These are phyloP conservation scores for Cladosporium sp. DNA, from an alignment of 2,329 filamentous ascomycete species.

Conservation along the genomic window DNA sequence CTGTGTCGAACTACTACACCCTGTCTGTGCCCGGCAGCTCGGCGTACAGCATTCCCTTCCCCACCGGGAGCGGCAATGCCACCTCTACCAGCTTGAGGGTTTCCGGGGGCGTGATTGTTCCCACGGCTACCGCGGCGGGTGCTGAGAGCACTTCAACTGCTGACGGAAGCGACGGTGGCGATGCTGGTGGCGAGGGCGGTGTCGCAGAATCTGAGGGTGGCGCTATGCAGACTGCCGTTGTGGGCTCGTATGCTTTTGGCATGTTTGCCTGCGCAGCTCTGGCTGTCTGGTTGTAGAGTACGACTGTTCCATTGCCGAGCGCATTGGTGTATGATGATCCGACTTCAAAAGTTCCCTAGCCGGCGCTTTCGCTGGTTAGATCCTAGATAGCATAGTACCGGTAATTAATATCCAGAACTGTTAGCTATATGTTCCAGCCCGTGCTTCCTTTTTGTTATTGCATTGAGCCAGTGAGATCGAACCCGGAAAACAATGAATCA, in stretches of 20 bases:
- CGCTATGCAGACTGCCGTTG: background rate
- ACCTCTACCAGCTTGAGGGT: background rate
- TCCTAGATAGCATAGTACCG: too few relatives aligned
- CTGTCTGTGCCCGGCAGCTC: background rate
- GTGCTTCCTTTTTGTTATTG: too few relatives aligned
- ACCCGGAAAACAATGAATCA: background rate
- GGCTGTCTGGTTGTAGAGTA: background rate
- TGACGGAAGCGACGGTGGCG: background rate
- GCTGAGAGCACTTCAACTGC: too few relatives aligned
- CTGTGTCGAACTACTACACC: slow-evolving; percentile 1
- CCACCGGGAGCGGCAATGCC: background rate
- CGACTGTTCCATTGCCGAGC: background rate
- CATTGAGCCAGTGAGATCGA: too few relatives aligned
- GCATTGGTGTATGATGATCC: background rate
- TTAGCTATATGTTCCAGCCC: too few relatives aligned
- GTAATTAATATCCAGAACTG: too few relatives aligned
- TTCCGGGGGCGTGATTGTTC: background rate
- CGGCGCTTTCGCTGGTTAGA: background rate
- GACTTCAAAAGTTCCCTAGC: background rate
- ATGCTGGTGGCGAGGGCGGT: background rate
- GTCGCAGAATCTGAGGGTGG: background rate
- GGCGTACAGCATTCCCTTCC: background rate
- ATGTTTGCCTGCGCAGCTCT: background rate
- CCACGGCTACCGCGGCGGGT: background rate
- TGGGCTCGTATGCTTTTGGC: background rate